Conservation (phyloP, 2,329 filamentous ascomycete genomes). For the Teratosphaeria gauchensis region DNA sequence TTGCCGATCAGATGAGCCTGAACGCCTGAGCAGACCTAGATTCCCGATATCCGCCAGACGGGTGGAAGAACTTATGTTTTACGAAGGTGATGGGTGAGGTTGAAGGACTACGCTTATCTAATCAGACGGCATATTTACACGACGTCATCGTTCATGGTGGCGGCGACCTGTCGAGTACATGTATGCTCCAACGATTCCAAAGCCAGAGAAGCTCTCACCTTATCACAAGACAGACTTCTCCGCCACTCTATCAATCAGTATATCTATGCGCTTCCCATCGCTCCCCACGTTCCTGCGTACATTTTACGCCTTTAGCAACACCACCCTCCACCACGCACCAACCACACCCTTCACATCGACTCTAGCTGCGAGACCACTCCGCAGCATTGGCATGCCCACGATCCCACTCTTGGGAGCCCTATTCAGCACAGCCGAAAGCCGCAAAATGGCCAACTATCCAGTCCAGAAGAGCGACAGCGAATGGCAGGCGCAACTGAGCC, state of each 20-base stretch:
- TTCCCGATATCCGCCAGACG: too few species aligned
- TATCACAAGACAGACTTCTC: background rate
- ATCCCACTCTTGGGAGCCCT: constrained; percentile 71
- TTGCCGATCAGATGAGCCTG: too few species aligned
- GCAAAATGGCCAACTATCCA: constrained; percentile 60
- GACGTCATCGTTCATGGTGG: too few species aligned
- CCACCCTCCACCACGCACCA: constrained; percentile 24
- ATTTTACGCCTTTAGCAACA: constrained; percentile 40
- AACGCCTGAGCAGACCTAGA: too few species aligned
- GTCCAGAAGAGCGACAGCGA: constrained; percentile 71
- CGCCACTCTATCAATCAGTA: background rate
- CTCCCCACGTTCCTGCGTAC: constrained; percentile 39
- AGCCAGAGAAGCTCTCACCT: background rate
- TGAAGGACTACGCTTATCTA: too few species aligned
- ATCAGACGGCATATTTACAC: too few species aligned
- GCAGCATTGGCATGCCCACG: constrained; percentile 53
- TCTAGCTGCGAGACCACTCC: constrained; percentile 23
- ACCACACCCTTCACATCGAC: constrained; percentile 16
- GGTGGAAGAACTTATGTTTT: too few species aligned
- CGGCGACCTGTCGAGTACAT: too few species aligned
- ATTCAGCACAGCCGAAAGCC: constrained; percentile 53
- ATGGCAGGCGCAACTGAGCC: constrained; percentile 77
- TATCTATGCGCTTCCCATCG: constrained; percentile 42
- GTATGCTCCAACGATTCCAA: too few species aligned
- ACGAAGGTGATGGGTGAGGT: too few species aligned